Base-by-base conservation (phyloP, 352 stramenopile genomes). In the Plasmopara halstedii region DNA sequence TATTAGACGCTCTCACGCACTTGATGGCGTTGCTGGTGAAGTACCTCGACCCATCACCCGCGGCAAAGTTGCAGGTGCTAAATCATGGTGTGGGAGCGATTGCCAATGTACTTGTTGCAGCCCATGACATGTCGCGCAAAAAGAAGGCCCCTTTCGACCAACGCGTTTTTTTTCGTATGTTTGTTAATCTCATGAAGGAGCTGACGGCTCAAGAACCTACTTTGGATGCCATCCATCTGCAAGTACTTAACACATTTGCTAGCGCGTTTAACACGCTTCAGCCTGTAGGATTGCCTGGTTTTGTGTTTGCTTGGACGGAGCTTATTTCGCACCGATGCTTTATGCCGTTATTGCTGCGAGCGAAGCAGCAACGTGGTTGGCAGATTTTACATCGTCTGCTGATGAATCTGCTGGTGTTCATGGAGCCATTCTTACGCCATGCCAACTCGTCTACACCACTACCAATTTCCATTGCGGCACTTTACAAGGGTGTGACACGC, bases 241-340 rank as follows among this genome's bases (percentile, higher is more conserved):
- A 92, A 53, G 88, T 99, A 40, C 81, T 99, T 17, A 95, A 95
- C 61, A 96, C 96, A 11, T 99, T 99, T 73, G 93, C 91, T 8
- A 96, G 91, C 39, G 90, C 91, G 33, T 98, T 98, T 66, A 97
- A 99, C 61, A 94, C 95, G 40, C 70, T 98, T 15, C 97, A 99
- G 73, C 97, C 97, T 13, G 62, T 96, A 33, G 87, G 91, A 31
- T 71, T 98, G 13, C 96, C 97, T 26, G 89, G 85, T 10, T 99
- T 99, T 66, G 88, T 97, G 26, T 99, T 99, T 75, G 92, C 94
- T 23, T 99, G 97, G 97, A 94, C 98, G 25, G 95, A 99, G 69
- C 79, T 99, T 11, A 90, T 99, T 14, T 98, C 91, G 19, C 95
- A 99, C 67, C 81, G 95, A 6, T 96, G 95, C 66, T 99, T 99